phyloP scores from a whole-genome alignment of 2,329 filamentous ascomycete species.

The Pseudogymnoascus sp. region DNA sequence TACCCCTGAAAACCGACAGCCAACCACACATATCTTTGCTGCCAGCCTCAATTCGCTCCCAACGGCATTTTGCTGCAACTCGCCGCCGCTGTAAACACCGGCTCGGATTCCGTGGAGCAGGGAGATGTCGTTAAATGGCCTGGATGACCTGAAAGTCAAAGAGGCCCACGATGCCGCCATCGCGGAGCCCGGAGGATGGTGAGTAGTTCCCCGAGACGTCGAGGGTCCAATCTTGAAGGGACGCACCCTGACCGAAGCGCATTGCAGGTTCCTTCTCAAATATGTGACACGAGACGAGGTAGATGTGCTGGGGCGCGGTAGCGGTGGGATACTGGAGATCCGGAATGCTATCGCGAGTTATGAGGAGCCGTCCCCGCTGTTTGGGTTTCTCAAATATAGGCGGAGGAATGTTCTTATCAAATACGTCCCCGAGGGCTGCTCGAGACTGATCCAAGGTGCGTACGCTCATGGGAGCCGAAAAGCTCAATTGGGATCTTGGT shows the following conservation, averaged over 20 bases:
- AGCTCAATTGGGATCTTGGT: slow-evolving; percentile 15
- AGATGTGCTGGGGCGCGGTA: slow-evolving; percentile 66
- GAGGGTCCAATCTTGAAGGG: slow-evolving; percentile 14
- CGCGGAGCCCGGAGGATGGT: slow-evolving; percentile 90
- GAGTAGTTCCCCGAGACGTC: slow-evolving; percentile 16
- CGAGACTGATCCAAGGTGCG: slow-evolving; percentile 83
- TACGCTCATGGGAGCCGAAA: slow-evolving; percentile 15
- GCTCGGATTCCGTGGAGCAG: slow-evolving; percentile 14
- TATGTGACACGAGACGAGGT: slow-evolving; percentile 86
- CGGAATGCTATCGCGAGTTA: slow-evolving; percentile 69
- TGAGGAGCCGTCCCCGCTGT: slow-evolving; percentile 77
- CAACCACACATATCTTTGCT: slow-evolving; percentile 10
- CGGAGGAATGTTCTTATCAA: slow-evolving; percentile 86
- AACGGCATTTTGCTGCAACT: slow-evolving; percentile 1
- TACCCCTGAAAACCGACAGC: slow-evolving; percentile 11
- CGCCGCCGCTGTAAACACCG: slow-evolving; percentile 11
- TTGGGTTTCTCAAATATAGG: slow-evolving; percentile 83
- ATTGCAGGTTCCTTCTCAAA: slow-evolving; percentile 79
- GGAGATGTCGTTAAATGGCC: slow-evolving; percentile 88
- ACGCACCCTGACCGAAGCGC: slow-evolving; percentile 18
- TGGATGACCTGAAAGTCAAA: slow-evolving; percentile 71
- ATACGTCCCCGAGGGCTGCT: slow-evolving; percentile 84
- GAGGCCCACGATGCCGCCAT: slow-evolving; percentile 76
- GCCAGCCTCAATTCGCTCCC: not conserved
- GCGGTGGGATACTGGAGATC: slow-evolving; percentile 74